Percentiles rank a stretch among this genome's conserved stretches.
phyloP scores from a whole-genome alignment of 169 alveolate species.

The Plasmodium knowlesi region DNA sequence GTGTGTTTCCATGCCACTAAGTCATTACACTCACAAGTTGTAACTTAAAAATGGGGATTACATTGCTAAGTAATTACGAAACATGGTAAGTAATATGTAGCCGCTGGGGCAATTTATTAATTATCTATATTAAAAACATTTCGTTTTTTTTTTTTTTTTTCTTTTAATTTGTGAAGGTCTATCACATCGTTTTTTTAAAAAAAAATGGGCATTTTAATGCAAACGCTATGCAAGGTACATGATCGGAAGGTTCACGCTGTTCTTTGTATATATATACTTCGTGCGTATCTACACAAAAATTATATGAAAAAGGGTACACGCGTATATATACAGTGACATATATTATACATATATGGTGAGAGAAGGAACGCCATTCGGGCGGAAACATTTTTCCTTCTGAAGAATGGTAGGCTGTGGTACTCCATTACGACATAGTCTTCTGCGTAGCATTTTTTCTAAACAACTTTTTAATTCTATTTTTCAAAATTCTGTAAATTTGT shows the following conservation, averaged over 20 bases:
- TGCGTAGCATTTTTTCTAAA: not conserved
- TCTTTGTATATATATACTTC: not conserved
- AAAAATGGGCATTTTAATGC: not conserved
- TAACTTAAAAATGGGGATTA: not conserved
- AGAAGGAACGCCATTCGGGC: not conserved
- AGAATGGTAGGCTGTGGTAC: not conserved
- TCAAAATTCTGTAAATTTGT: not conserved
- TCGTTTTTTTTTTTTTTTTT: not conserved
- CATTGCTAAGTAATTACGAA: not conserved
- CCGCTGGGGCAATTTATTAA: not conserved
- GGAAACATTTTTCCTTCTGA: not conserved
- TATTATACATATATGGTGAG: not conserved
- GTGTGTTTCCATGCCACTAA: not conserved
- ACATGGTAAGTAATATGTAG: not conserved
- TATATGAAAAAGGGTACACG: not conserved
- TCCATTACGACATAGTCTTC: not conserved
- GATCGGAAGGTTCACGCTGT: not conserved
- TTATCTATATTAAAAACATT: not conserved
- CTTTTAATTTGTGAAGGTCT: not conserved
- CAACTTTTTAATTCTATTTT: not conserved
- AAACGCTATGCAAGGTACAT: not conserved
- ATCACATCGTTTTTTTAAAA: not conserved
- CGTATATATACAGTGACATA: not conserved
- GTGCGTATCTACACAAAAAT: not conserved
- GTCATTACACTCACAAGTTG: not conserved